Base-by-base conservation (phyloP, 805 yeast species). In the Wickerhamomyces strasburgensis region DNA sequence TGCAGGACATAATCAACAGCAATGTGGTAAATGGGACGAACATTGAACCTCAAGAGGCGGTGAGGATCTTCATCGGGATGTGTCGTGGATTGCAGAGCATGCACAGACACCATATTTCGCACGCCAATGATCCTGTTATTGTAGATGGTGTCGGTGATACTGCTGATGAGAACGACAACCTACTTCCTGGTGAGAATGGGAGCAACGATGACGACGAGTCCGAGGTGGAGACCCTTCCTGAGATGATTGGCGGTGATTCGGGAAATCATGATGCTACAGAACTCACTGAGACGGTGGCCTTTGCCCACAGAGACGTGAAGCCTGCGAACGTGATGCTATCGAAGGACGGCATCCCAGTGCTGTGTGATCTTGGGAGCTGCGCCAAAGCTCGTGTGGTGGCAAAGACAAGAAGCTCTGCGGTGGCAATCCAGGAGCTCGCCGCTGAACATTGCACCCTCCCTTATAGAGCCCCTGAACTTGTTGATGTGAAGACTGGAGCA, bases 281-380 rank as follows among this genome's bases (percentile, higher is more conserved):
- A 41, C 49, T 80, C 34, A 66, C 68, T 19, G 82, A 77, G 37
- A 62, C 73, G 3, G 65, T 72, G 4, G 83, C 90, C 4, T 87
- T 73, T 57, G 90, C 95, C 0, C 97, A 89, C 57, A 63, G 88
- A 39, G 96, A 89, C 56, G 63, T 89, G 38, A 89, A 86, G 54
- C 96, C 97, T 0, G 94, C 93, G 2, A 89, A 86, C 54, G 75
- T 88, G 14, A 81, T 89, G 89, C 62, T 88, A 5, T 70, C 84
- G 1, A 72, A 78, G 30, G 83, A 79, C 42, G 87, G 86, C 3
- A 56, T 72, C 11, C 94, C 95, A 0, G 87, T 89, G 6, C 64
- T 90, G 29, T 80, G 84, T 48, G 96, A 90, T 54, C 63, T 89
- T 38, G 96, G 97, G 6, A 81, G 93, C 6, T 80, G 90, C 51